Evolutionary conservation across 2,329 filamentous ascomycete species (phyloP).

Genomic region (Ceratocystis lukuohia): DNA sequence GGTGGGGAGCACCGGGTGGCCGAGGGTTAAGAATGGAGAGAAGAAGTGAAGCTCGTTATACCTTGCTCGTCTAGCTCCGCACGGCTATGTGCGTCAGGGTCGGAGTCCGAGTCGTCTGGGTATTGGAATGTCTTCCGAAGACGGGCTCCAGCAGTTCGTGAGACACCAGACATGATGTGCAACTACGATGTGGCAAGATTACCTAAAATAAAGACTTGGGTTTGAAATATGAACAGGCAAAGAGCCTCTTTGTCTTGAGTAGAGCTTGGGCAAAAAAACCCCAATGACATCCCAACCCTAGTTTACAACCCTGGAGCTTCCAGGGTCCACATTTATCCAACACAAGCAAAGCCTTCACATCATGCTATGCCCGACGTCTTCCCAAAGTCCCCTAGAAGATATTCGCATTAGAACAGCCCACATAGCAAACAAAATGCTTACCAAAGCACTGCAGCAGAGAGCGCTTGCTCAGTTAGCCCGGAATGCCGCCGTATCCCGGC

Average conservation of each 20-base stretch:
- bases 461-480: neutral
- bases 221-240: too few species aligned
- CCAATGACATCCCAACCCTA: constrained; percentile 1
- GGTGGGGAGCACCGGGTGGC: neutral
- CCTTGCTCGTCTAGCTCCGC: constrained; percentile 66
- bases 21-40: neutral
- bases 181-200: too few species aligned
- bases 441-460: constrained; percentile 17
- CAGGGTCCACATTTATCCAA: neutral
- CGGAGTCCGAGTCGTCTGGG: constrained; percentile 40
- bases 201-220: neutral
- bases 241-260: too few species aligned
- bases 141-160: constrained; percentile 33
- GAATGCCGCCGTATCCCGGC: neutral
- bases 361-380: neutral
- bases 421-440: constrained; percentile 9
- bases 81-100: constrained; percentile 36
- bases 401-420: neutral
- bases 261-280: too few species aligned
- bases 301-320: neutral
- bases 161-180: neutral
- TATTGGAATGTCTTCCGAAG: constrained; percentile 69
- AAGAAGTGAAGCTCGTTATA: constrained; percentile 24
- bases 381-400: neutral
- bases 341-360: neutral